Base-by-base conservation (phyloP, 495 filamentous ascomycete species). In the Aspergillus carlsbadensis region DNA sequence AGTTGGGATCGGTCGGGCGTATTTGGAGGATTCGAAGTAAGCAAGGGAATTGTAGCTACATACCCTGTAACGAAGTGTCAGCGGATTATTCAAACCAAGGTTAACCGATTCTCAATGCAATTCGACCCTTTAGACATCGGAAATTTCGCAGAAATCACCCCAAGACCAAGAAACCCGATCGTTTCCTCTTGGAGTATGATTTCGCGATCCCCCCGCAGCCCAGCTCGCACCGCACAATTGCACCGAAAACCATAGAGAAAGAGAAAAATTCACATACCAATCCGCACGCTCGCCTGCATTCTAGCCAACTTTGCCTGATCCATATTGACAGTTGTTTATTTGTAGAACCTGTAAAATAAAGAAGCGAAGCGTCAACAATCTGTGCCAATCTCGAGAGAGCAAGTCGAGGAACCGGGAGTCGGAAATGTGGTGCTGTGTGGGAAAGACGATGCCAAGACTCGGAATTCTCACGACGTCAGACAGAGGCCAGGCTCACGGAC, bases 271-370 rank as follows among this genome's bases (percentile, higher is more conserved):
- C 21, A 74, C 79, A 63, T 74, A 82, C 79, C 79, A 71, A 78
- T 82, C 66, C 78, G 78, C 64, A 78, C 79, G 61, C 74, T 79
- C 67, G 73, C 71, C 74, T 81, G 79, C 75, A 82, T 76, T 61
- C 69, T 76, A 66, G 78, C 78, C 66, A 82, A 70, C 77, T 82
- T 82, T 67, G 76, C 79, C 57, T 79, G 75, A 78, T 82, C 79
- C 79, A 82, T 82, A 52, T 57, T 78, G 71, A 66, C 63, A 66
- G 58, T 65, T 57, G 60, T 58, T 62, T 45, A 65, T 54, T 64
- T 48, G 45, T 31, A 46, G 61, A 64, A 62, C 60, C 52, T 59
- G 18, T 35, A 39, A 46, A 41, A 18, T 33, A 46, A 49, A 54
- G 36, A 49, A 20, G 14, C 17, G 31, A 34, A 34, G 37, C 43